A percentile compares a stretch with the other conserved stretches of the same genome.
These are phyloP conservation scores for Parathielavia appendiculata DNA, from an alignment of 495 filamentous ascomycete genomes.

Conservation along the genomic window DNA sequence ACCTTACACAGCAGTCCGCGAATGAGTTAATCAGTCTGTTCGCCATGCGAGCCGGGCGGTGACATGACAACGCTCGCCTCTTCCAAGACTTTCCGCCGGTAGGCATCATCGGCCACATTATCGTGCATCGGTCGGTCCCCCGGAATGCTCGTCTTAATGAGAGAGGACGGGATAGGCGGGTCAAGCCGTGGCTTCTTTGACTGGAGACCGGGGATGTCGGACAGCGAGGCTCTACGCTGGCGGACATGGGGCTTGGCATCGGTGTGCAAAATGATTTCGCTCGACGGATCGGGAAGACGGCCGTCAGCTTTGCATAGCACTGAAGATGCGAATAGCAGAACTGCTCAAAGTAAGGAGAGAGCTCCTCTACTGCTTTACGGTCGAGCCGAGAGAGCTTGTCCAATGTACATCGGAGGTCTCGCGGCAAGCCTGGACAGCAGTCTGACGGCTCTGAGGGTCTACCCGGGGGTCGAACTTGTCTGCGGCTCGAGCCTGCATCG, in stretches of 20 bases:
- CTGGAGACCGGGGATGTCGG: neutral
- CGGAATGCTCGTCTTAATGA: neutral
- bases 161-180: neutral
- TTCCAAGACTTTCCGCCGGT: neutral
- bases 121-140: neutral
- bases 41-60: neutral
- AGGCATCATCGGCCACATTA: neutral
- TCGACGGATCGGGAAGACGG: neutral
- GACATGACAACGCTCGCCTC: neutral
- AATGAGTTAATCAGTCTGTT: neutral
- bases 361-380: neutral
- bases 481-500: too few species aligned
- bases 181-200: neutral
- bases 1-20: neutral
- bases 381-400: neutral
- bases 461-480: neutral
- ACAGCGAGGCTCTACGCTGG: neutral
- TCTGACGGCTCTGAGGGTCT: neutral
- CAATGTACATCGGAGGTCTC: neutral
- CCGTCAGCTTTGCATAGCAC: neutral
- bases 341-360: neutral
- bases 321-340: neutral
- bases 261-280: neutral
- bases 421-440: neutral
- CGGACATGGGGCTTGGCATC: neutral